Evolutionary conservation across 1,284 basidiomycete species (phyloP).

Genomic region (Ganoderma resinaceum): DNA sequence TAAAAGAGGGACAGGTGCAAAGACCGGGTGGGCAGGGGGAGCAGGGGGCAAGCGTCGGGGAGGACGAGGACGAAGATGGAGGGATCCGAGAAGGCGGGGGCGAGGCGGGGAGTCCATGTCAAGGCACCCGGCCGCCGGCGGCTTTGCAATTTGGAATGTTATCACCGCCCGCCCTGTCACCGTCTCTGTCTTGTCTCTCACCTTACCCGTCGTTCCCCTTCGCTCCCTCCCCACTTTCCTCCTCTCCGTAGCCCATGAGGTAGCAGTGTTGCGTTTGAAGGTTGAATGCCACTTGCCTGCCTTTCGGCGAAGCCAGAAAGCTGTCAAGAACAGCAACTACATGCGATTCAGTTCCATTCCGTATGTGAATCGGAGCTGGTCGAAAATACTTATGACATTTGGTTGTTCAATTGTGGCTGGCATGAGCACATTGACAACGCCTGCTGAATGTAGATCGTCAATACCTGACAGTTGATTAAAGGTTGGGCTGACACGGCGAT

Average conservation of each 20-base stretch:
- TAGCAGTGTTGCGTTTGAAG: background rate
- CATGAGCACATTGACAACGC: background rate
- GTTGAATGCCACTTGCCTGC: background rate
- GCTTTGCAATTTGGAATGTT: background rate
- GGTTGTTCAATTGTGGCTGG: background rate
- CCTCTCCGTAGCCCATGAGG: background rate
- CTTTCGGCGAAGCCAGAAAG: background rate
- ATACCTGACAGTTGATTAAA: background rate
- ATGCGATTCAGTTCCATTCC: background rate
- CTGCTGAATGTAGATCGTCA: background rate
- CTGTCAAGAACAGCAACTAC: background rate
- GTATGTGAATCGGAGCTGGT: background rate
- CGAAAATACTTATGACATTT: background rate
- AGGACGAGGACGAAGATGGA: slow-evolving; percentile 16
- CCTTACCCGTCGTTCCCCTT: background rate
- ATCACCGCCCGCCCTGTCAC: background rate
- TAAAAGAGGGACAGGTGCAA: slow-evolving; percentile 18
- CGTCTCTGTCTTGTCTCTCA: background rate
- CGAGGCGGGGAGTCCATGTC: slow-evolving; percentile 14
- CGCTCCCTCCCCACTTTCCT: background rate
- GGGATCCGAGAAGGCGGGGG: slow-evolving; percentile 11
- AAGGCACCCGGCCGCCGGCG: background rate
- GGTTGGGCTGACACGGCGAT: background rate
- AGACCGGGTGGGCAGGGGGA: slow-evolving; percentile 9
- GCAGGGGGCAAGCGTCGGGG: slow-evolving; percentile 4